These are phyloP conservation scores for Rhinocladiella similis DNA, from an alignment of 2,329 filamentous ascomycete species.

Conservation along the genomic window DNA sequence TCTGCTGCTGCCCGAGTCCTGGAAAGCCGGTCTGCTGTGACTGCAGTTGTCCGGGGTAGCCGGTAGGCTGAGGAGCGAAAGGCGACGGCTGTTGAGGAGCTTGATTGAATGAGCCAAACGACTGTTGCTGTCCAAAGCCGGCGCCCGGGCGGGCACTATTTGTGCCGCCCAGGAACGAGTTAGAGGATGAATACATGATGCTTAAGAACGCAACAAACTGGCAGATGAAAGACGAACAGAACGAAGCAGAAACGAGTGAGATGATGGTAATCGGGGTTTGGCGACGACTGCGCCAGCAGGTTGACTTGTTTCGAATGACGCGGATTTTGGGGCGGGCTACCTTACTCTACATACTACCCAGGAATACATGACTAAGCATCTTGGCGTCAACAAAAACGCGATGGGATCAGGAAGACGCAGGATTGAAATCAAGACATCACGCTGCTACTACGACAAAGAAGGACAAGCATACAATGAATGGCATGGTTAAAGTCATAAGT, in stretches of 20 bases:
- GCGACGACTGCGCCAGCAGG: neutral
- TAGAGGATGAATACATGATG: constrained; percentile 86
- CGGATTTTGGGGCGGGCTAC: constrained; percentile 2
- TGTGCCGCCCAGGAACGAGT: constrained; percentile 78
- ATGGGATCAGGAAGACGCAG: too few species aligned
- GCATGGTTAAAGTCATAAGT: too few species aligned
- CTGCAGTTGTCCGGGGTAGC: constrained; percentile 58
- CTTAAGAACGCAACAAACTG: constrained; percentile 29
- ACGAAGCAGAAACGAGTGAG: constrained; percentile 15
- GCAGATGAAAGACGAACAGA: constrained; percentile 27
- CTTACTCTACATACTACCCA: neutral
- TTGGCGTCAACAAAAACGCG: too few species aligned
- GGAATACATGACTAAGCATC: neutral
- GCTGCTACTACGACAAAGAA: too few species aligned
- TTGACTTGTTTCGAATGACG: constrained; percentile 7
- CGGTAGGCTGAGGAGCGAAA: constrained; percentile 57
- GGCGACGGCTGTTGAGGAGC: constrained; percentile 59
- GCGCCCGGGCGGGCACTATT: constrained; percentile 72
- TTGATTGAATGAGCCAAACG: constrained; percentile 50
- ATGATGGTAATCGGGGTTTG: constrained; percentile 4
- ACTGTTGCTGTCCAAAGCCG: constrained; percentile 57
- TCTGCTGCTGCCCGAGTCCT: constrained; percentile 46
- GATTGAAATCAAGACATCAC: too few species aligned
- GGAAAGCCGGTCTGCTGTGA: constrained; percentile 69
- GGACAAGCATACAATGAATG: too few species aligned